Evolutionary conservation across 2,329 filamentous ascomycete species (phyloP).

Genomic region (Aspergillus novofumigatus): DNA sequence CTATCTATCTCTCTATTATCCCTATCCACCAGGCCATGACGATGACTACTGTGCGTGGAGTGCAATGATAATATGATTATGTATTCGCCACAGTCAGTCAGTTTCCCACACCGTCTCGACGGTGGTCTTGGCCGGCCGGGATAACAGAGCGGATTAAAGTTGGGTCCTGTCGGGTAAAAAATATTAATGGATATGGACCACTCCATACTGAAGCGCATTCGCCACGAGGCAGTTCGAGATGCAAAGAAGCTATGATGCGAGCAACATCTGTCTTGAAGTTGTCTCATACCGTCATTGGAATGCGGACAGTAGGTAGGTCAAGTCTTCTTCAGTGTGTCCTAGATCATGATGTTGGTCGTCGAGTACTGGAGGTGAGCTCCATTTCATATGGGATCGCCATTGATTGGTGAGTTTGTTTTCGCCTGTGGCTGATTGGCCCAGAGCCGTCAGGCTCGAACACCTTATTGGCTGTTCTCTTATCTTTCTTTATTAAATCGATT

Average conservation of each 20-base stretch:
- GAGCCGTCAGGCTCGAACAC: background rate
- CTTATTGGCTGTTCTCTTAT: background rate
- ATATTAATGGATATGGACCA: background rate
- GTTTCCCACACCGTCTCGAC: background rate
- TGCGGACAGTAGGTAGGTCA: background rate
- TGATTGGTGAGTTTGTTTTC: background rate
- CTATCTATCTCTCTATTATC: background rate
- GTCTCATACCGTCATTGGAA: background rate
- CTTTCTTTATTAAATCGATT: background rate
- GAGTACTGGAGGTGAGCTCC: background rate
- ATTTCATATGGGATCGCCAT: background rate
- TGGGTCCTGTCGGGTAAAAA: background rate
- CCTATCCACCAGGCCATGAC: background rate
- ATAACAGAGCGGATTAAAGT: background rate
- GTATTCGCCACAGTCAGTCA: conserved; percentile 1
- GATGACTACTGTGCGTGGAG: background rate
- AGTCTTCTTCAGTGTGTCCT: background rate
- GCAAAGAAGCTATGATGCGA: background rate
- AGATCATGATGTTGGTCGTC: background rate
- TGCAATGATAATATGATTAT: conserved; percentile 3
- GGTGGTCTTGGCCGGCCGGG: background rate
- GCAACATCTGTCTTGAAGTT: background rate
- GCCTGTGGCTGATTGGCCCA: background rate
- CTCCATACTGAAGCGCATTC: background rate
- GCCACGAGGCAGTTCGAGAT: background rate